Percentiles rank a stretch among this genome's conserved stretches.
Conservation (phyloP, 2,329 filamentous ascomycete species). For the Fusarium sp. region DNA sequence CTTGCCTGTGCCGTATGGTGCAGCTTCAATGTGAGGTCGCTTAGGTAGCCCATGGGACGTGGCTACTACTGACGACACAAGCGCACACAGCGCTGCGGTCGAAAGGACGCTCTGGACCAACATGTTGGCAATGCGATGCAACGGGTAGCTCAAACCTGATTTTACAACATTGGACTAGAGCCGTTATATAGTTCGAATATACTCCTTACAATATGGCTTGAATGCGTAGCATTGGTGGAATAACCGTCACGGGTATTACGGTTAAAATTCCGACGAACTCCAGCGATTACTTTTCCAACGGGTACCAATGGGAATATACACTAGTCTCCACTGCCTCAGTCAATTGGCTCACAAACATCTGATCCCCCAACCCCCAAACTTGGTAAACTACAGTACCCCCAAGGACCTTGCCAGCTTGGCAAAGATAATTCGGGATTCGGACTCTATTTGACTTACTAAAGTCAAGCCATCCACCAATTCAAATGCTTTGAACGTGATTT, state of each 20-base stretch:
- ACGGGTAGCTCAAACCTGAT: not conserved
- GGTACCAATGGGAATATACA: no score
- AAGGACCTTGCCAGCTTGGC: not conserved
- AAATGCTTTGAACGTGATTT: no score
- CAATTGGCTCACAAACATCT: not conserved
- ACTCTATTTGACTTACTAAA: no score
- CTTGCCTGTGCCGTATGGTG: constrained; percentile 37
- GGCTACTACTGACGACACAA: constrained; percentile 27
- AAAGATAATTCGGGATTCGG: no score
- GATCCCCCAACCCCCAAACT: not conserved
- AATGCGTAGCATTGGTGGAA: not conserved
- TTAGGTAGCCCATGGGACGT: constrained; percentile 21
- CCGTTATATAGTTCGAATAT: not conserved
- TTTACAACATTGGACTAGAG: not conserved
- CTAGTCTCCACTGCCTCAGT: not conserved
- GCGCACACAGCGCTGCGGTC: constrained; percentile 16
- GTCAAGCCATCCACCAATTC: no score
- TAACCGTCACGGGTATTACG: not conserved
- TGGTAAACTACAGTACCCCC: not conserved
- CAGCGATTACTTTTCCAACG: no score
- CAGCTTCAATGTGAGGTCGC: constrained; percentile 34
- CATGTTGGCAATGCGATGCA: constrained; percentile 2
- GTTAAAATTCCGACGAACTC: not conserved
- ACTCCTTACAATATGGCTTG: not conserved
- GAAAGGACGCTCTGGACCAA: constrained; percentile 28